phyloP scores from a whole-genome alignment of 148 eudicot species.

The Persicaria tinctoria region DNA sequence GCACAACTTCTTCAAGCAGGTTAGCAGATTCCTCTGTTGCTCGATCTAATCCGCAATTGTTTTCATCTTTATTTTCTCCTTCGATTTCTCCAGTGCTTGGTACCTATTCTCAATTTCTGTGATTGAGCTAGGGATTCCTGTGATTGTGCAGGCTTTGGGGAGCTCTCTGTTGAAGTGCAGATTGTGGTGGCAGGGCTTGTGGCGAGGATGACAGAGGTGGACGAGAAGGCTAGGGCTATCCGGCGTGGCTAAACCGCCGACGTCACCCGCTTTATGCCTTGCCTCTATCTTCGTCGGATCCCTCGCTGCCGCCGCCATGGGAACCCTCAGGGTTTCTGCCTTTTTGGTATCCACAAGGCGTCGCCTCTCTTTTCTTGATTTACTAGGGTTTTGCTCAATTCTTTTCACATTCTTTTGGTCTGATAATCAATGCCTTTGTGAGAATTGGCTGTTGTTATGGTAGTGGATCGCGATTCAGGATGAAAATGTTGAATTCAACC shows the following conservation, averaged over 20 bases:
- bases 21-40: slow-evolving; percentile 15
- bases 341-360: slow-evolving; percentile 43
- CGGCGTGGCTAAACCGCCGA: slow-evolving; percentile 45
- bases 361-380: background rate
- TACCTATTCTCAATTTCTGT: too few relatives aligned
- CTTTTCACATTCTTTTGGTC: background rate
- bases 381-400: background rate
- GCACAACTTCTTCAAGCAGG: slow-evolving; percentile 10
- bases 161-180: slow-evolving; percentile 47
- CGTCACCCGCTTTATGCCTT: slow-evolving; percentile 38
- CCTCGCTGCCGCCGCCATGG: slow-evolving; percentile 37
- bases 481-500: background rate
- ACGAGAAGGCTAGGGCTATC: slow-evolving; percentile 22
- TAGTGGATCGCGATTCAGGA: background rate
- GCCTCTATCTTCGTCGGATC: slow-evolving; percentile 66
- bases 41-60: background rate
- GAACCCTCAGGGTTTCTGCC: slow-evolving; percentile 33
- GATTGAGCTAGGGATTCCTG: slow-evolving; percentile 40
- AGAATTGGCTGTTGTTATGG: background rate
- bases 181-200: slow-evolving; percentile 50
- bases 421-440: background rate
- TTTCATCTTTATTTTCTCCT: slow-evolving; percentile 3
- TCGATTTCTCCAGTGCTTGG: too few relatives aligned
- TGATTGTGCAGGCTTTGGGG: slow-evolving; percentile 40
- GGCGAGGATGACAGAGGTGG: slow-evolving; percentile 54